A percentile compares a stretch with the other conserved stretches of the same genome.
Evolutionary conservation across 129 eudicot species (phyloP).

Genomic region (Artemisia tridentata): DNA sequence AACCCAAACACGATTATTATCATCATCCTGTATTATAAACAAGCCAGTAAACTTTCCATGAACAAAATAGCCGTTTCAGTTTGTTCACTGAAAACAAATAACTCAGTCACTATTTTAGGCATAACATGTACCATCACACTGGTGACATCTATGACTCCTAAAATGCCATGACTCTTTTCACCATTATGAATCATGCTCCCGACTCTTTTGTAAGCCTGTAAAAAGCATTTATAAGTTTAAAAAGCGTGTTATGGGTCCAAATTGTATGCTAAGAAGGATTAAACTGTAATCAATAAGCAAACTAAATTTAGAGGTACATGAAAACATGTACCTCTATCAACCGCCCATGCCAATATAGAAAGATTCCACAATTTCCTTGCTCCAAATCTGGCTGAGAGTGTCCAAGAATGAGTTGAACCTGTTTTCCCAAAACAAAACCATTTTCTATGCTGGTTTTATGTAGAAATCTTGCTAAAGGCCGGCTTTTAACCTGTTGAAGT

Average conservation of each 20-base stretch:
- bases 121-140: constrained; percentile 46
- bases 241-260: not conserved
- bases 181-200: constrained; percentile 76
- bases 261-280: not conserved
- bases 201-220: constrained; percentile 81
- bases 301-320: not conserved
- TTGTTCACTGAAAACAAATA: no score
- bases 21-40: constrained; percentile 42
- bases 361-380: constrained; percentile 68
- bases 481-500: constrained; percentile 51
- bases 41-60: not conserved
- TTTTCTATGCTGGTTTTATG: constrained; percentile 48
- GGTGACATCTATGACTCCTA: constrained; percentile 77
- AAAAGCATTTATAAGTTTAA: not conserved
- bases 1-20: constrained; percentile 61
- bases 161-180: constrained; percentile 67
- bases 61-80: not conserved
- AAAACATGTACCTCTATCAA: constrained; percentile 52
- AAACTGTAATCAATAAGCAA: not conserved
- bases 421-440: constrained; percentile 50
- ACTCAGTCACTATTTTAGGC: not conserved
- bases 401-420: constrained; percentile 58
- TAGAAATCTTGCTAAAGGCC: constrained; percentile 64
- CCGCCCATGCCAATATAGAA: constrained; percentile 79
- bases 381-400: constrained; percentile 72